Conservation (phyloP, 2,329 filamentous ascomycete species). For the Didymella arachidicola region DNA sequence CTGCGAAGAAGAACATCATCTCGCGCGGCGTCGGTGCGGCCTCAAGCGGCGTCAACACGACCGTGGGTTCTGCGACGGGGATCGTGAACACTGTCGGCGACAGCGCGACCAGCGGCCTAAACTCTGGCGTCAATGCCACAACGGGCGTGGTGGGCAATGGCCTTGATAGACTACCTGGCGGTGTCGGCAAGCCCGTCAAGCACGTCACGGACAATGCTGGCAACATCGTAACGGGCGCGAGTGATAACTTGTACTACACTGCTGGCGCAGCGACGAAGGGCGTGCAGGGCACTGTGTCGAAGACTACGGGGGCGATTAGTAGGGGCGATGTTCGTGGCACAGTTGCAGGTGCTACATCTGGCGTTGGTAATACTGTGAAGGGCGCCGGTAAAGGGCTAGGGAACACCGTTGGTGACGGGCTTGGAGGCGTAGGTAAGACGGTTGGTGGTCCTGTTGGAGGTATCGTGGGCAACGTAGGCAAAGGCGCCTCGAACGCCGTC, state of each 20-base stretch:
- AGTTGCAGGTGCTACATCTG: conserved; percentile 49
- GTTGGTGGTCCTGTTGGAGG: conserved; percentile 52
- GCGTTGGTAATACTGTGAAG: conserved; percentile 48
- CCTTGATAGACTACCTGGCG: conserved; percentile 44
- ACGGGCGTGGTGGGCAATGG: conserved; percentile 51
- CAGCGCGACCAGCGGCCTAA: conserved; percentile 49
- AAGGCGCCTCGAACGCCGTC: conserved; percentile 53
- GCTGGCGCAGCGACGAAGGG: conserved; percentile 52
- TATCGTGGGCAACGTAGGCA: conserved; percentile 54
- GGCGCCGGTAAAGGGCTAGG: conserved; percentile 47
- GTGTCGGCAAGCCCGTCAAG: conserved; percentile 49
- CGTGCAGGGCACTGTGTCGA: conserved; percentile 53
- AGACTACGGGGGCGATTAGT: conserved; percentile 55
- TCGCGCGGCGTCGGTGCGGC: conserved; percentile 46
- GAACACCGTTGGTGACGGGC: conserved; percentile 48
- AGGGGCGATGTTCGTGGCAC: conserved; percentile 53
- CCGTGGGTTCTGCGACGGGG: conserved; percentile 46
- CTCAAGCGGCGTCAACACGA: conserved; percentile 48
- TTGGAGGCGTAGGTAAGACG: conserved; percentile 50
- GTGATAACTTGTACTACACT: conserved; percentile 53
- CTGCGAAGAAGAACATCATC: conserved; percentile 45
- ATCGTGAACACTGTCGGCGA: conserved; percentile 48
- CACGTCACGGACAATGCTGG: conserved; percentile 53
- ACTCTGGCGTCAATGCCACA: conserved; percentile 47
- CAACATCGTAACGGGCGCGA: conserved; percentile 53